phyloP scores from a whole-genome alignment of 1,284 basidiomycete genomes.

The Somion occarium region DNA sequence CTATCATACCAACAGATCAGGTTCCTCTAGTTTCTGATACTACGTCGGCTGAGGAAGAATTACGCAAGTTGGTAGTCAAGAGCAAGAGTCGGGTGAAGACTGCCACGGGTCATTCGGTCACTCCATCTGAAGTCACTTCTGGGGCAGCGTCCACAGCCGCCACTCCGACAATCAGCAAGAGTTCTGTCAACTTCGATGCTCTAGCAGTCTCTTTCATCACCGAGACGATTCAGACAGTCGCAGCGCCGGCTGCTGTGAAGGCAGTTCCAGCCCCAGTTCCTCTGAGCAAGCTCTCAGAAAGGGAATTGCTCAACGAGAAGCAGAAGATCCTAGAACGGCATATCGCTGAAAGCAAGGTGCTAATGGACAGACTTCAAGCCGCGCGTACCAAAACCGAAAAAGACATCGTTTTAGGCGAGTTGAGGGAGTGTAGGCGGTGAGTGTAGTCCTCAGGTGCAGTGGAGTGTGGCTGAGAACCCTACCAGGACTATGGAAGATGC shows the following conservation, averaged over 20 bases:
- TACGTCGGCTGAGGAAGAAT: neutral
- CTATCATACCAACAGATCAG: neutral
- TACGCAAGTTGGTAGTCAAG: neutral
- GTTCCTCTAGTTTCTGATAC: neutral
- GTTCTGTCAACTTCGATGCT: slow-evolving; percentile 32
- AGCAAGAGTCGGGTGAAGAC: neutral
- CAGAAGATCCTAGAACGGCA: slow-evolving; percentile 56
- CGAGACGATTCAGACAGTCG: slow-evolving; percentile 40
- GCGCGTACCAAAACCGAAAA: slow-evolving; percentile 61
- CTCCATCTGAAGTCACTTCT: neutral
- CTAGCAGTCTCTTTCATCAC: slow-evolving; percentile 51
- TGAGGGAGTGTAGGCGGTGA: slow-evolving; percentile 42
- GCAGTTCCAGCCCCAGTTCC: neutral
- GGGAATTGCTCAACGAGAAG: slow-evolving; percentile 36
- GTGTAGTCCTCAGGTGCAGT: slow-evolving; percentile 11
- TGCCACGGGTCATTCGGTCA: neutral
- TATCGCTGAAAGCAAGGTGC: slow-evolving; percentile 63
- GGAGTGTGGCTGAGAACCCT: slow-evolving; percentile 11
- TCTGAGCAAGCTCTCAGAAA: slow-evolving; percentile 12
- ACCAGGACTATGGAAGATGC: neutral
- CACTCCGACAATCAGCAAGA: no score
- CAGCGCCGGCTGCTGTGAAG: neutral
- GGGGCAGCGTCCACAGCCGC: no score
- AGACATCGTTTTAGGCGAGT: slow-evolving; percentile 45
- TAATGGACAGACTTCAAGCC: slow-evolving; percentile 55